Percentiles rank a stretch among this genome's conserved stretches.
Evolutionary conservation across 495 filamentous ascomycete species (phyloP).

Genomic region (Rostrohypoxylon terebratum): DNA sequence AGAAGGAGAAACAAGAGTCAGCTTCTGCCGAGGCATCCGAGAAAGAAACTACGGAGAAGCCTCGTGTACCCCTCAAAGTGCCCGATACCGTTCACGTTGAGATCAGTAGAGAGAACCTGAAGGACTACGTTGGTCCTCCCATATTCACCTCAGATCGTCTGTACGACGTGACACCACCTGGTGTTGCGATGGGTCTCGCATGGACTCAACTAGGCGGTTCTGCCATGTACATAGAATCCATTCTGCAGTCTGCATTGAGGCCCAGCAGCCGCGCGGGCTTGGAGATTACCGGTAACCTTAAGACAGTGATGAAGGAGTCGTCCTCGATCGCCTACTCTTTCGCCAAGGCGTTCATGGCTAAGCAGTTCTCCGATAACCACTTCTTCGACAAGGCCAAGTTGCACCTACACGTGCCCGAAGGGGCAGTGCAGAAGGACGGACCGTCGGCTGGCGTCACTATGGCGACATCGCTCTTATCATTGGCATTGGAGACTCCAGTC

Average conservation of each 20-base stretch:
- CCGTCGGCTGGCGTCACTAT: conserved; percentile 97
- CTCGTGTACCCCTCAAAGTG: conserved; percentile 83
- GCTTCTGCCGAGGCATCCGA: conserved; percentile 45
- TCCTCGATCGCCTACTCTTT: conserved; percentile 95
- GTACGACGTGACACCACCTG: conserved; percentile 94
- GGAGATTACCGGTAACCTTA: conserved; percentile 92
- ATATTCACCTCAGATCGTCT: conserved; percentile 95
- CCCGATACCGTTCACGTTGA: conserved; percentile 87
- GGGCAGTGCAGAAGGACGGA: conserved; percentile 84
- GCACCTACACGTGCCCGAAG: conserved; percentile 97
- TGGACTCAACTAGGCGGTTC: conserved; percentile 99
- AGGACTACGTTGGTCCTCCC: conserved; percentile 97
- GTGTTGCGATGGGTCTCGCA: conserved; percentile 98
- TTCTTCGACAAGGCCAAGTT: conserved; percentile 98
- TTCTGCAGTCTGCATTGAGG: conserved; percentile 83
- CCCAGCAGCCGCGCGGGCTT: conserved; percentile 78
- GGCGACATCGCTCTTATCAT: conserved; percentile 88
- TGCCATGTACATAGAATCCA: conserved; percentile 96
- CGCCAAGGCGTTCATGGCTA: conserved; percentile 87
- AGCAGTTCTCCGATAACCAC: conserved; percentile 84
- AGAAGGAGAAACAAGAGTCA: conserved; percentile 37
- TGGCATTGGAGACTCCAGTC: conserved; percentile 81
- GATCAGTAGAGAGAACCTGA: conserved; percentile 90
- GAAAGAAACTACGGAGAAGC: conserved; percentile 67
- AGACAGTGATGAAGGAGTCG: conserved; percentile 98